Evolutionary conservation across 305 asterid genomes (phyloP).

Genomic region (Rubia tinctorum): DNA sequence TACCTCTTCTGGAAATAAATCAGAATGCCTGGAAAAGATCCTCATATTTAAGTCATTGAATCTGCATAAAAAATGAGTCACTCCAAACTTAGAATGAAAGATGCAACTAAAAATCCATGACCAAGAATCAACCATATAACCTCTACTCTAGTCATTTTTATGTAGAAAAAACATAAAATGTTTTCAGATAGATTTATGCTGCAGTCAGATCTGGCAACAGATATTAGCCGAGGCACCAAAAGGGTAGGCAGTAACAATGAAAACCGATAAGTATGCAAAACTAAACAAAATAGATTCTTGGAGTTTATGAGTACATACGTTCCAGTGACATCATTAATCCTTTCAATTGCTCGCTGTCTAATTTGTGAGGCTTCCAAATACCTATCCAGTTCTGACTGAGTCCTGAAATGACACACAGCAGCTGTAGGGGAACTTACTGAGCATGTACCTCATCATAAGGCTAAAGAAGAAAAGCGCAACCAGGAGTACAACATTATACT

Average conservation of each 20-base stretch:
- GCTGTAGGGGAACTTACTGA: constrained; percentile 79
- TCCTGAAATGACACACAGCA: constrained; percentile 85
- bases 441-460: constrained; percentile 37
- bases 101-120: neutral
- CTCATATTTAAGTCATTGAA: constrained; percentile 73
- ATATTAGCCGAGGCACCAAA: neutral
- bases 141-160: neutral
- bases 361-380: constrained; percentile 95
- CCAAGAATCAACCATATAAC: neutral
- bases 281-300: neutral
- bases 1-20: constrained; percentile 90
- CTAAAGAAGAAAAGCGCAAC: constrained; percentile 12
- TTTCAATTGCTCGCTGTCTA: constrained; percentile 80
- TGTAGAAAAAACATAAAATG: neutral
- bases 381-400: constrained; percentile 83
- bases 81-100: constrained; percentile 17
- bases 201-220: neutral
- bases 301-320: constrained; percentile 64
- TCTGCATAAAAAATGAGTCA: constrained; percentile 46
- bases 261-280: neutral
- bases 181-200: neutral
- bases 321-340: constrained; percentile 81
- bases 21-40: constrained; percentile 79
- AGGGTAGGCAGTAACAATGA: neutral
- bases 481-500: constrained; percentile 17